Evolutionary conservation across 345 rosid genomes (phyloP), one percentile per base, ranked within the genome.

Genomic region (Alliaria petiolata): DNA sequence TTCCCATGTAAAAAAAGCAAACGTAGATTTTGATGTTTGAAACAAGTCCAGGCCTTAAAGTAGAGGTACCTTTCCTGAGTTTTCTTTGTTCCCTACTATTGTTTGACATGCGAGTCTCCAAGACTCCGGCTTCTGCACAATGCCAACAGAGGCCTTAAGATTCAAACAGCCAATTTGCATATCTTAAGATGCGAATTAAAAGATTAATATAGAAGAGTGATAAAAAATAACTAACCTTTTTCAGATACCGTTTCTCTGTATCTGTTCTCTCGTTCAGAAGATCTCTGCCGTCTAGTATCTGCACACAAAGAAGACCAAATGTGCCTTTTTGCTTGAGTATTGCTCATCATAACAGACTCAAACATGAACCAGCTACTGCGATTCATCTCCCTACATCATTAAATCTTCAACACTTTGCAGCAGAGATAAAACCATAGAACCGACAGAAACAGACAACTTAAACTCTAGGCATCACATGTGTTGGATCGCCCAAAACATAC

Each of bases 181-280:
- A 26, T 14, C 34, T n/a, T 46, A 36, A 17, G 42, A 7, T 39
- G 40, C n/a, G n/a, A n/a, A n/a, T n/a, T n/a, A n/a, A n/a, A 45
- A 19, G 17, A n/a, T n/a, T 13, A 14, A 17, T 6, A 20, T 34
- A 69, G 43, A 54, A 8, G 51, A 34, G 44, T 52, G 62, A 61
- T 28, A 4, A 59, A 4, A 59, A 52, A 46, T 15, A 61, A 35
- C 77, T 25, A 46, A 73, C 95, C 89, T 92, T 88, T 75, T 88
- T 88, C 52, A 92, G 73, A 75, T 84, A 83, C 13, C 81, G 78
- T 36, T 82, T 79, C 58, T 93, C 97, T 0, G 93, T 60, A 67
- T 85, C 76, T 5, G 97, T 89, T 75, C 93, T 87, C 75, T 88
- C 88, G 66, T 90, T 93, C 71, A 90, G 80, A 14, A 90, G 90